Conservation (phyloP, 306 rosid species). For the Prunus salicina region DNA sequence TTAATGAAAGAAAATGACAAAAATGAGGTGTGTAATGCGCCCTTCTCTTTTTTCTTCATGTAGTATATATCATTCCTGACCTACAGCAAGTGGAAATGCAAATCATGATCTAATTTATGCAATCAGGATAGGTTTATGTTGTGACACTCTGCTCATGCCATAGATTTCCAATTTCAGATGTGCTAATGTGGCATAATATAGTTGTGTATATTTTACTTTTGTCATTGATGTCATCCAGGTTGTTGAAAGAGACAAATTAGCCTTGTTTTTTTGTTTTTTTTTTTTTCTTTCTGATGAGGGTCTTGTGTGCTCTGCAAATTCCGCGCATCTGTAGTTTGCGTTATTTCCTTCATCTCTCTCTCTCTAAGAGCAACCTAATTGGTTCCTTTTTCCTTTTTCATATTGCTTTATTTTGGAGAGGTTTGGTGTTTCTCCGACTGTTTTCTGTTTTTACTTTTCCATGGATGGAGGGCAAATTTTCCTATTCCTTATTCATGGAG, state of each 20-base stretch:
- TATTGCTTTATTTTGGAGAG: no score
- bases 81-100: neutral
- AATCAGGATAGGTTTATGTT: neutral
- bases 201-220: neutral
- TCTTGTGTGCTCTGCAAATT: no score
- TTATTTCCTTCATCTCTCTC: no score
- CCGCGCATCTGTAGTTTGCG: no score
- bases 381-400: no score
- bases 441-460: no score
- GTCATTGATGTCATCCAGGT: neutral
- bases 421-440: no score
- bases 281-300: no score
- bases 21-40: constrained; percentile 37
- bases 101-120: neutral
- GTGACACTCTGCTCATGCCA: neutral
- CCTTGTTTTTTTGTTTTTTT: neutral
- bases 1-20: constrained; percentile 8
- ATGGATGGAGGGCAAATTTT: no score
- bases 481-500: no score
- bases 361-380: no score
- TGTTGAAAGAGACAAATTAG: neutral
- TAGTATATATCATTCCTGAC: neutral
- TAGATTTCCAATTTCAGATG: neutral
- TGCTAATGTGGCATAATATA: neutral
- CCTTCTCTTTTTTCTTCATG: neutral